Evolutionary conservation across 176 grass and related monocot genomes (phyloP).

Genomic region (Musa schizocarpa): DNA sequence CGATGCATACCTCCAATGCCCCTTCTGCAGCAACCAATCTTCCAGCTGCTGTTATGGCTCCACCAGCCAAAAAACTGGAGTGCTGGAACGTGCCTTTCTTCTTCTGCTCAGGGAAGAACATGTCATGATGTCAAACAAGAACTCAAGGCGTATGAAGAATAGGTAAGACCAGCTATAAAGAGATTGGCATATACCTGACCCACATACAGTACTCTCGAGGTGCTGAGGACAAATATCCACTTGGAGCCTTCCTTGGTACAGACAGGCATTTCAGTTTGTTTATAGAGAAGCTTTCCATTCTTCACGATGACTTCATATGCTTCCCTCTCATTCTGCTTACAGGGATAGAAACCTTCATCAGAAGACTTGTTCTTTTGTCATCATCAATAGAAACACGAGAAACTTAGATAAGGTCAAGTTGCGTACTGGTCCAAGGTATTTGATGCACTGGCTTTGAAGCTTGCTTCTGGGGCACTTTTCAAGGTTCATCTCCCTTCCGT

Average conservation of each 20-base stretch:
- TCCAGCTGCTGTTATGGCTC: slow-evolving; percentile 67
- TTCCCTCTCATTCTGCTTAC: slow-evolving; percentile 56
- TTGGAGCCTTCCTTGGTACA: slow-evolving; percentile 57
- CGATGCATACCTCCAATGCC: slow-evolving; percentile 18
- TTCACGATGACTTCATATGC: slow-evolving; percentile 60
- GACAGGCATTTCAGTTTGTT: slow-evolving; percentile 35
- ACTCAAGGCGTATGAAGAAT: too few relatives aligned
- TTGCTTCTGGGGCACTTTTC: slow-evolving; percentile 64
- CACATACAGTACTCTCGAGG: slow-evolving; percentile 60
- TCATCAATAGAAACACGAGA: too few relatives aligned
- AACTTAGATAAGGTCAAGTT: neutral
- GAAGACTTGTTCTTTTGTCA: too few relatives aligned
- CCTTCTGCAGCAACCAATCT: slow-evolving; percentile 82
- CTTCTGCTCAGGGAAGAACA: slow-evolving; percentile 45
- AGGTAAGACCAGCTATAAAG: neutral
- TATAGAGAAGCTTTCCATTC: slow-evolving; percentile 50
- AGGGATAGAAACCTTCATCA: too few relatives aligned
- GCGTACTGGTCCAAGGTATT: slow-evolving; percentile 36
- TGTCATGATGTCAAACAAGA: neutral
- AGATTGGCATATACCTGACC: slow-evolving; percentile 49
- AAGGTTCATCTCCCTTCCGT: slow-evolving; percentile 75
- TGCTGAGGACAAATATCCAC: slow-evolving; percentile 27
- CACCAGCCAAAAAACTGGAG: slow-evolving; percentile 15
- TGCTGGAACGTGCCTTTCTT: slow-evolving; percentile 71
- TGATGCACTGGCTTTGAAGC: slow-evolving; percentile 49